A percentile compares a stretch with the other conserved stretches of the same genome.
These are phyloP conservation scores for Noccaea caerulescens DNA, from an alignment of 345 rosid species.

Conservation along the genomic window DNA sequence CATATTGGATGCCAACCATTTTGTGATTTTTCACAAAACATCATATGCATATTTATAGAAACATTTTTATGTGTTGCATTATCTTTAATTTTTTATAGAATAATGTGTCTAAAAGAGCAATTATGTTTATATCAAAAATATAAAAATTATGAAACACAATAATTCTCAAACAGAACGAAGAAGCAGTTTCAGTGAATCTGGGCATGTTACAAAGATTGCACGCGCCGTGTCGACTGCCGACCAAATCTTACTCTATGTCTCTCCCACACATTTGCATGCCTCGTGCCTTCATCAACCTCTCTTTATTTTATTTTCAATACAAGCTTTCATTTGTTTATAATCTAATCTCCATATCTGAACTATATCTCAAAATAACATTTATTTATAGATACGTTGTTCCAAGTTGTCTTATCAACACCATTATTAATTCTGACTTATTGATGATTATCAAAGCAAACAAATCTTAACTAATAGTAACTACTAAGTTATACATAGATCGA, in stretches of 20 bases:
- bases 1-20: neutral
- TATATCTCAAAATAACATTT: constrained; percentile 4
- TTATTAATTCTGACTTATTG: constrained; percentile 19
- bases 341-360: constrained; percentile 29
- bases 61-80: neutral
- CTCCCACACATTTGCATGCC: constrained; percentile 31
- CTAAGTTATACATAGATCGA: constrained; percentile 15
- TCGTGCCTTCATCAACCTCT: constrained; percentile 29
- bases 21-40: neutral
- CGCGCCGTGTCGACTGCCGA: constrained; percentile 46
- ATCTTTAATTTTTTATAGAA: too few species aligned
- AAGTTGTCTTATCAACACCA: constrained; percentile 37
- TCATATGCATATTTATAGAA: neutral
- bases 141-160: constrained; percentile 17
- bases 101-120: neutral
- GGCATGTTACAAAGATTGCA: constrained; percentile 44
- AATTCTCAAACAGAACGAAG: constrained; percentile 28
- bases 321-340: neutral
- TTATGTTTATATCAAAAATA: neutral
- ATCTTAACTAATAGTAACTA: constrained; percentile 6
- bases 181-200: constrained; percentile 39
- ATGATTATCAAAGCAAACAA: constrained; percentile 6
- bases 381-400: constrained; percentile 32
- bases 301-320: neutral
- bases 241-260: constrained; percentile 41